Conservation (phyloP, 2,329 filamentous ascomycete genomes). For the Cladosporium cucumerinum region DNA sequence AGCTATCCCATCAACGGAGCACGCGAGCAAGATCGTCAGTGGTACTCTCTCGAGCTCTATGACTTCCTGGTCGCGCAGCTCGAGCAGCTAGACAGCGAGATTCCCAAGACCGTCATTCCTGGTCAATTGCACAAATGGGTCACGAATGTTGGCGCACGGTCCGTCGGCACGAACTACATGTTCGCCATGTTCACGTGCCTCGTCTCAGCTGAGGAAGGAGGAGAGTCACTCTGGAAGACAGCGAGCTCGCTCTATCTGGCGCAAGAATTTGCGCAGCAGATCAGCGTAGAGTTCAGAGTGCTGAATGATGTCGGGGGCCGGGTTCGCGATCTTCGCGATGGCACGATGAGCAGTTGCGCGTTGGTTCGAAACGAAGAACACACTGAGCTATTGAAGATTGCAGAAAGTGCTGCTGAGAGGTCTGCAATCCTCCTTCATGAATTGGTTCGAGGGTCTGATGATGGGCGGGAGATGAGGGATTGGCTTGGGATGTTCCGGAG, state of each 20-base stretch:
- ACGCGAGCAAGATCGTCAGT: neutral
- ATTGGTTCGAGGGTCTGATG: neutral
- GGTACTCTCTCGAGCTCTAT: neutral
- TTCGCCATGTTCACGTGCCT: conserved; percentile 7
- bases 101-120: neutral
- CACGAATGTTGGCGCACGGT: neutral
- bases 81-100: neutral
- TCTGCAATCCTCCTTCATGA: neutral
- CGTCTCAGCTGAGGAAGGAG: neutral
- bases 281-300: conserved; percentile 10
- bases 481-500: conserved; percentile 1
- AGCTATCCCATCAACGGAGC: neutral
- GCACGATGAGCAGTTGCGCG: neutral
- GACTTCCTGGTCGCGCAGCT: conserved; percentile 4
- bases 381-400: neutral
- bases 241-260: neutral
- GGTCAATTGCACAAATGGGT: neutral
- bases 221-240: neutral
- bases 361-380: neutral
- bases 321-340: neutral
- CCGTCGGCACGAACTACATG: conserved; percentile 6
- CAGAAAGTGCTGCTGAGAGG: neutral
- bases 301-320: conserved; percentile 3
- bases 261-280: conserved; percentile 4
- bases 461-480: neutral